These are phyloP conservation scores for Phytophthora sansomeana DNA, from an alignment of 352 stramenopile genomes.

Conservation along the genomic window DNA sequence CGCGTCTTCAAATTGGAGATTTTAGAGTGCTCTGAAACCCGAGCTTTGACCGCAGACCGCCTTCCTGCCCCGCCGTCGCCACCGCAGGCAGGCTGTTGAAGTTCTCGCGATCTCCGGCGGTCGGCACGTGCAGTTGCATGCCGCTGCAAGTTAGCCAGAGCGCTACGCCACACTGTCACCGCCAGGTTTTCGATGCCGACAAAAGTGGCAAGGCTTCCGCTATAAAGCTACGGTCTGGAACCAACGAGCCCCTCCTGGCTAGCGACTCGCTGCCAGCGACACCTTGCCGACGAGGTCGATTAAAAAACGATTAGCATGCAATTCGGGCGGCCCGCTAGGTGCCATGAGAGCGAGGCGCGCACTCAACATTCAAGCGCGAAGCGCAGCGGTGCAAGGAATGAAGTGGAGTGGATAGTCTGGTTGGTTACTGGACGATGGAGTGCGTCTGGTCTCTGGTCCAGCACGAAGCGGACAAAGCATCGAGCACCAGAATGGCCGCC, in stretches of 20 bases:
- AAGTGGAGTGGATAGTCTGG: background rate
- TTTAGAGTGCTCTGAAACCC: slow-evolving; percentile 1
- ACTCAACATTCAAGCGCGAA: slow-evolving; percentile 3
- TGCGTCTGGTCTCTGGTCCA: background rate
- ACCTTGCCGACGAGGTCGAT: background rate
- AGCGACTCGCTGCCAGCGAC: background rate
- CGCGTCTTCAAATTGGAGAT: slow-evolving; percentile 13
- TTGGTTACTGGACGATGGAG: too few relatives aligned
- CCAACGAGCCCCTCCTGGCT: too few relatives aligned
- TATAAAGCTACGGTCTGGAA: background rate
- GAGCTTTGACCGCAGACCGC: background rate
- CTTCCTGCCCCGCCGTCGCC: background rate
- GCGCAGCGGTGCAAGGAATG: background rate
- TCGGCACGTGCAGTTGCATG: slow-evolving; percentile 1
- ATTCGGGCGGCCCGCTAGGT: background rate
- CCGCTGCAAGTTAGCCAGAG: background rate
- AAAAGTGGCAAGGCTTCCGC: background rate
- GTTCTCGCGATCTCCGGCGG: slow-evolving; percentile 12
- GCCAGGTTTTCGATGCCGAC: background rate
- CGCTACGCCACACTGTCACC: slow-evolving; percentile 5
- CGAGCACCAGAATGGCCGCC: background rate
- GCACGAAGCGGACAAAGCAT: slow-evolving; percentile 5
- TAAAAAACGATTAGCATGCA: background rate
- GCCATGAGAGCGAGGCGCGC: background rate
- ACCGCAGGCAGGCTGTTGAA: slow-evolving; percentile 21